phyloP scores from a whole-genome alignment of 2,329 filamentous ascomycete species.

The Pochonia chlamydosporia region DNA sequence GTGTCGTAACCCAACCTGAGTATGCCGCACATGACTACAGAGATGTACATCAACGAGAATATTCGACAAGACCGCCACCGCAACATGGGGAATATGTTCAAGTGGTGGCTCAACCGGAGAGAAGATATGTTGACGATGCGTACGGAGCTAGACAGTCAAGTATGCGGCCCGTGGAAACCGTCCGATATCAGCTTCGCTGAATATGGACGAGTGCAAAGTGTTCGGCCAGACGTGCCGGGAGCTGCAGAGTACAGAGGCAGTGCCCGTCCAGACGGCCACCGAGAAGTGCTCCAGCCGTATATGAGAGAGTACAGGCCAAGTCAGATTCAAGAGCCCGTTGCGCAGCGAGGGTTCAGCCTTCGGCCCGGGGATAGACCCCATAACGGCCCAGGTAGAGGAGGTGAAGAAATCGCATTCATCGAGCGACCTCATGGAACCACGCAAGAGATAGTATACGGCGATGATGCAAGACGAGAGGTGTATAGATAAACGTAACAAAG shows the following conservation, averaged over 20 bases:
- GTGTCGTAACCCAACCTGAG: slow-evolving; percentile 59
- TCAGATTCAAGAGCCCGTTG: slow-evolving; percentile 11
- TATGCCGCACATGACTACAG: slow-evolving; percentile 45
- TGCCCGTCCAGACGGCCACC: slow-evolving; percentile 21
- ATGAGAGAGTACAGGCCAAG: slow-evolving; percentile 23
- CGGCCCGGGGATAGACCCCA: slow-evolving; percentile 34
- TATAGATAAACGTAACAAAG: slow-evolving; percentile 22
- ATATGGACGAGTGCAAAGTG: slow-evolving; percentile 39
- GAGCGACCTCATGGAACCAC: slow-evolving; percentile 35
- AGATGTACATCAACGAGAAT: slow-evolving; percentile 52
- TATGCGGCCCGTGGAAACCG: slow-evolving; percentile 46
- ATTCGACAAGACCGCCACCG: slow-evolving; percentile 43
- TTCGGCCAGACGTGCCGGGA: slow-evolving; percentile 28
- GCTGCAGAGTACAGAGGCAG: slow-evolving; percentile 20
- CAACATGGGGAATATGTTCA: slow-evolving; percentile 41
- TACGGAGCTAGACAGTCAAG: slow-evolving; percentile 51
- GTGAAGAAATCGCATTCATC: slow-evolving; percentile 37
- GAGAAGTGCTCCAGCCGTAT: slow-evolving; percentile 25
- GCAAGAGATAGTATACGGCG: slow-evolving; percentile 41
- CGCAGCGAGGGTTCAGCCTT: slow-evolving; percentile 31
- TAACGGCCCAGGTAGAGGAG: slow-evolving; percentile 14
- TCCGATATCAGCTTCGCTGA: slow-evolving; percentile 36
- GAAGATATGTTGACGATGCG: slow-evolving; percentile 37
- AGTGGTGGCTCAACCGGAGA: slow-evolving; percentile 35
- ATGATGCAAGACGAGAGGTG: slow-evolving; percentile 30